Percentiles rank a stretch among this genome's conserved stretches.
These are phyloP conservation scores for Luvunga scandens DNA, from an alignment of 345 rosid genomes.

Conservation along the genomic window DNA sequence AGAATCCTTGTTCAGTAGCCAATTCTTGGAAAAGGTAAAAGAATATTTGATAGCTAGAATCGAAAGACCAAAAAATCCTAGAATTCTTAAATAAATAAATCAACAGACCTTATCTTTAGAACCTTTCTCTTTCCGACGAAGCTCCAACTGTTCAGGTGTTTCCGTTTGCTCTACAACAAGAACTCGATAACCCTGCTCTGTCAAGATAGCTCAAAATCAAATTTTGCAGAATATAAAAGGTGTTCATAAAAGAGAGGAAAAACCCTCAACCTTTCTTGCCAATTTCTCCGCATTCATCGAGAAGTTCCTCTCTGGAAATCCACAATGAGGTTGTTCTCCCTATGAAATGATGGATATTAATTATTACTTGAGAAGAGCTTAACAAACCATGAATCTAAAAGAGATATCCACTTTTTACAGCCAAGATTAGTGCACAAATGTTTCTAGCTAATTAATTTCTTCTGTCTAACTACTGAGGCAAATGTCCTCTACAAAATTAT, in stretches of 20 bases:
- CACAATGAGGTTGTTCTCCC: slow-evolving; percentile 99
- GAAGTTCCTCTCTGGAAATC: slow-evolving; percentile 96
- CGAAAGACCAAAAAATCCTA: background rate
- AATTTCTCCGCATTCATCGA: slow-evolving; percentile 84
- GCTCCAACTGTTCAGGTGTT: slow-evolving; percentile 95
- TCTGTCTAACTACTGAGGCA: background rate
- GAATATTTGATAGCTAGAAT: background rate
- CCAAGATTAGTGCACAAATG: background rate
- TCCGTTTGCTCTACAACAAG: slow-evolving; percentile 97
- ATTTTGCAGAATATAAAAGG: slow-evolving; percentile 14
- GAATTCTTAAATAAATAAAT: background rate
- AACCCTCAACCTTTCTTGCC: slow-evolving; percentile 74
- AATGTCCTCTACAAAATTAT: background rate
- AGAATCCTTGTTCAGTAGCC: background rate
- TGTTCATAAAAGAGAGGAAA: slow-evolving; percentile 14
- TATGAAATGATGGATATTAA: slow-evolving; percentile 26
- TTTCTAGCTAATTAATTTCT: background rate
- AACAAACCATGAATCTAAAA: background rate
- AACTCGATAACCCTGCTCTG: slow-evolving; percentile 88
- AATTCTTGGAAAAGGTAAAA: background rate
- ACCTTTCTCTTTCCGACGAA: slow-evolving; percentile 85
- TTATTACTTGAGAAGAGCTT: background rate
- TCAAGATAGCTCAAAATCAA: slow-evolving; percentile 24
- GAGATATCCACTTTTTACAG: background rate
- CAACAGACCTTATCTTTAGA: slow-evolving; percentile 81